phyloP scores from a whole-genome alignment of 2,329 filamentous ascomycete genomes.

The Aspergillus persii region DNA sequence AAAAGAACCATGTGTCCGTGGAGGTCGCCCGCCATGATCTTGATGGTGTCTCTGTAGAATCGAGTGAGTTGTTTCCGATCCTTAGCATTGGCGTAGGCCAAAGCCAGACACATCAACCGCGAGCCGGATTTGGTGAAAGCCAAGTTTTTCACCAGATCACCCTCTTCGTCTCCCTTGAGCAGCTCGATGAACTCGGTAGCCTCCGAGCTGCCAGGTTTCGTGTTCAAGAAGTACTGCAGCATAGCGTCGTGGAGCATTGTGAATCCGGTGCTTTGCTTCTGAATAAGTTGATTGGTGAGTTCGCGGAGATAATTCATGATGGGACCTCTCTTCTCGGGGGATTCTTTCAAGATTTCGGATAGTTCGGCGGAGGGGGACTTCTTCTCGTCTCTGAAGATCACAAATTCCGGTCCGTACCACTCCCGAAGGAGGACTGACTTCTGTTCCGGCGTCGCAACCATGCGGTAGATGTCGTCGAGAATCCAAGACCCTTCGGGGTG shows the following conservation, averaged over 20 bases:
- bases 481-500: conserved; percentile 98
- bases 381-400: conserved; percentile 67
- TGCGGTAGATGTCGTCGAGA: conserved; percentile 91
- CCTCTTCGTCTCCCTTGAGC: conserved; percentile 86
- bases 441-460: conserved; percentile 79
- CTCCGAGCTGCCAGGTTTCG: conserved; percentile 73
- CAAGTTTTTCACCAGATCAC: conserved; percentile 89
- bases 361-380: conserved; percentile 61
- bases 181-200: conserved; percentile 84
- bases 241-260: conserved; percentile 98
- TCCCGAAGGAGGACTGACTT: conserved; percentile 83
- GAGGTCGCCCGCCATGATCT: conserved; percentile 77
- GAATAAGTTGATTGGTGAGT: conserved; percentile 86
- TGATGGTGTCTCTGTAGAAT: conserved; percentile 85
- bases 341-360: conserved; percentile 67
- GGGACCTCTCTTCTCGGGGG: conserved; percentile 80
- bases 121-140: conserved; percentile 91
- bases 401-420: conserved; percentile 95
- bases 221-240: conserved; percentile 90
- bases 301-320: conserved; percentile 84
- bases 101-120: conserved; percentile 72
- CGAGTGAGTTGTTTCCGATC: conserved; percentile 86
- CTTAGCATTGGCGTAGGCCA: conserved; percentile 86
- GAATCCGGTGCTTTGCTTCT: conserved; percentile 96
- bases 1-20: conserved; percentile 79